These are phyloP conservation scores for Fusarium illudens DNA, from an alignment of 2,329 filamentous ascomycete genomes.

Conservation along the genomic window DNA sequence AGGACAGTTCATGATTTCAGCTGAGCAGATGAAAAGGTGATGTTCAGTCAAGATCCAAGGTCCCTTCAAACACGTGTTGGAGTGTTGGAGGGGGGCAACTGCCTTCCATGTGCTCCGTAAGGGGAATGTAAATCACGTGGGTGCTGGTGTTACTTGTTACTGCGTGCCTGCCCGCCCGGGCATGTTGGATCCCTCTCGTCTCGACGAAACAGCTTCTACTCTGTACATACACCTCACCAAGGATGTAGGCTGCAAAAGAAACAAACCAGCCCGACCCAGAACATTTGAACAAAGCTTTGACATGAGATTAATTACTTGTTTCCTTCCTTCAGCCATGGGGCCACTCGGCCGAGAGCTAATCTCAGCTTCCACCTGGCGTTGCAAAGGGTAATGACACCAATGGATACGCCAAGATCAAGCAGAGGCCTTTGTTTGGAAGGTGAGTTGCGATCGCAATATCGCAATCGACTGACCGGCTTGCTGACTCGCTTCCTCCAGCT, in stretches of 20 bases:
- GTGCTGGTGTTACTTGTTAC: background rate
- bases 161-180: background rate
- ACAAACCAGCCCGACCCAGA: background rate
- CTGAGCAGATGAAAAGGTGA: background rate
- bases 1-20: background rate
- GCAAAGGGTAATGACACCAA: constrained; percentile 23
- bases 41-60: background rate
- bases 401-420: constrained; percentile 15
- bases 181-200: background rate
- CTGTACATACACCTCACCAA: background rate
- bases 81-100: too few relatives aligned
- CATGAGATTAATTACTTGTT: background rate
- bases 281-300: background rate
- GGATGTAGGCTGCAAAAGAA: background rate
- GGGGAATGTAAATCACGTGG: background rate
- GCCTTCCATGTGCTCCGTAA: background rate
- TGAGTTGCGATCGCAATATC: constrained; percentile 27
- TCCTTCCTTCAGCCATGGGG: background rate
- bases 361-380: background rate
- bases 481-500: constrained; percentile 19
- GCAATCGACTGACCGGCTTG: background rate
- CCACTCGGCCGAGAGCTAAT: background rate
- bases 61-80: background rate
- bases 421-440: constrained; percentile 22
- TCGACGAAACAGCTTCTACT: background rate